phyloP scores from a whole-genome alignment of 176 grass and related monocot species.

The Pontederia paniculata region DNA sequence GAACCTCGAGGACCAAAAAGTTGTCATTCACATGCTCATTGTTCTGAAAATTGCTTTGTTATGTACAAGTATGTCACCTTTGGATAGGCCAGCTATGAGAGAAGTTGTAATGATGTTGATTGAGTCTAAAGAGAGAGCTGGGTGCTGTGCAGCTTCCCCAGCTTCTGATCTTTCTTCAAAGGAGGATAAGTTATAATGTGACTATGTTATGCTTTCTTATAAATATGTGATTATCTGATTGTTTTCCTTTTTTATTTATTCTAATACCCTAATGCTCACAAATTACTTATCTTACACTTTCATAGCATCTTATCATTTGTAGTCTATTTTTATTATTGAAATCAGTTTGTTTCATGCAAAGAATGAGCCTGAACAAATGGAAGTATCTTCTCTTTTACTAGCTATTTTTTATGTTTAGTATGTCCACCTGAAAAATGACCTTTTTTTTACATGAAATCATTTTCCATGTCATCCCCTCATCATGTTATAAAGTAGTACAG shows the following conservation, averaged over 20 bases:
- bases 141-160: constrained; percentile 46
- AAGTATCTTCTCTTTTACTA: too few species aligned
- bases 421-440: too few species aligned
- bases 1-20: constrained; percentile 46
- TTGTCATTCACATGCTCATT: constrained; percentile 72
- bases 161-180: constrained; percentile 65
- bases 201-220: constrained; percentile 5
- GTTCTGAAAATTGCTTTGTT: constrained; percentile 92
- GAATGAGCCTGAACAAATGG: too few species aligned
- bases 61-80: constrained; percentile 77
- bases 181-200: constrained; percentile 30
- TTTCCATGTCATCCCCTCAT: too few species aligned
- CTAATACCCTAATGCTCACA: neutral
- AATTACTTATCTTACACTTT: neutral
- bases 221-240: neutral
- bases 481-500: too few species aligned
- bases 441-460: too few species aligned
- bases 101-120: constrained; percentile 93
- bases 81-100: constrained; percentile 83
- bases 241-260: neutral
- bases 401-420: too few species aligned
- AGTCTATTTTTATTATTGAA: too few species aligned
- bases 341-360: too few species aligned
- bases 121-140: constrained; percentile 75
- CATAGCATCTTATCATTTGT: too few species aligned